Conservation (phyloP, 768 basidiomycete genomes). For the Collybia sp. region DNA sequence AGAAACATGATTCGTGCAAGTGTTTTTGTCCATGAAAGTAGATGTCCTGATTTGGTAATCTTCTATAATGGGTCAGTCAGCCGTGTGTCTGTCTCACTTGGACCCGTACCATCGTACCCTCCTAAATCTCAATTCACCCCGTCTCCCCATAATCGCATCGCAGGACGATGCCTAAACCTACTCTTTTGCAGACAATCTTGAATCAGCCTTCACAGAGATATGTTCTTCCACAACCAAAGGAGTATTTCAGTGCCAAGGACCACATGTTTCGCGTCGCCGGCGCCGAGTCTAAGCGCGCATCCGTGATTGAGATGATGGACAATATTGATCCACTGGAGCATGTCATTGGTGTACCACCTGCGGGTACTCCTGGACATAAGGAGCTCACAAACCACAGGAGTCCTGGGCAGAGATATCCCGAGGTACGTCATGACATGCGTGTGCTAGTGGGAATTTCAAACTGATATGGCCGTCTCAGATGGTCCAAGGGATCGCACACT, state of each 20-base stretch:
- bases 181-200: constrained; percentile 56
- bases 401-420: constrained; percentile 5
- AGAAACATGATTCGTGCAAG: no score
- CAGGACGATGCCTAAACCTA: constrained; percentile 46
- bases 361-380: background rate
- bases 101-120: no score
- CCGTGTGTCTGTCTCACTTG: no score
- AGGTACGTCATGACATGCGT: background rate
- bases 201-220: constrained; percentile 65
- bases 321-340: constrained; percentile 13
- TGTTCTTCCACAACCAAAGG: constrained; percentile 34
- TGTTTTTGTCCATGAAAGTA: no score
- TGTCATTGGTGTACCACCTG: constrained; percentile 1
- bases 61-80: no score
- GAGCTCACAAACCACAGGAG: constrained; percentile 2
- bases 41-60: no score
- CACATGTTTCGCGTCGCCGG: constrained; percentile 49
- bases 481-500: no score
- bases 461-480: no score
- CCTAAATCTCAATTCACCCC: background rate
- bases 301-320: no score
- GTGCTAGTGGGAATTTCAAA: no score
- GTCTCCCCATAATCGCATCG: background rate
- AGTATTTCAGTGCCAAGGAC: constrained; percentile 47
- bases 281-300: constrained; percentile 2